Conservation (phyloP, 345 rosid species). For the Adansonia digitata region DNA sequence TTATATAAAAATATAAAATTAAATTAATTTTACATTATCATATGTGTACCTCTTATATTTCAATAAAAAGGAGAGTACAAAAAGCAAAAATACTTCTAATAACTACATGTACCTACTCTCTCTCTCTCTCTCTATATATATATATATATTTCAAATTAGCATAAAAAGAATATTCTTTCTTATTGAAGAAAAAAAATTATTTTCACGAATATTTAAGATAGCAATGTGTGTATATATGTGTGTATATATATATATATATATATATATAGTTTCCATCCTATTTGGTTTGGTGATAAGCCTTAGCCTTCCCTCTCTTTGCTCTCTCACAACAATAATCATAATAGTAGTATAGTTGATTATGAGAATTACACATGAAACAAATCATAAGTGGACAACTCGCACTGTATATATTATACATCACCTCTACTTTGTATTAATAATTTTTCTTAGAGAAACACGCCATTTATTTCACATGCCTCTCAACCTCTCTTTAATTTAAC, state of each 20-base stretch:
- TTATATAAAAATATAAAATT: too few species aligned
- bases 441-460: neutral
- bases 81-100: too few species aligned
- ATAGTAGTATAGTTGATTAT: neutral
- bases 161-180: neutral
- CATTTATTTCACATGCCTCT: neutral
- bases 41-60: too few species aligned
- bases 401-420: too few species aligned
- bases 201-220: neutral
- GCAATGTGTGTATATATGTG: too few species aligned
- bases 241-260: neutral
- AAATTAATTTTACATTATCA: too few species aligned
- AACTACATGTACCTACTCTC: neutral
- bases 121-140: too few species aligned
- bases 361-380: slow-evolving; percentile 16
- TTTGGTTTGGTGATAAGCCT: neutral
- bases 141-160: too few species aligned
- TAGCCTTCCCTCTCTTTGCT: neutral
- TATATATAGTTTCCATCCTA: neutral
- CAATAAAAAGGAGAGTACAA: too few species aligned
- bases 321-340: neutral
- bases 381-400: slow-evolving; percentile 12
- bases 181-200: neutral
- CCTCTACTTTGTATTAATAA: too few species aligned
- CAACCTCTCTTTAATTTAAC: neutral